These are phyloP conservation scores for Thalassia testudinum DNA, from an alignment of 116 monocot species.

Conservation along the genomic window DNA sequence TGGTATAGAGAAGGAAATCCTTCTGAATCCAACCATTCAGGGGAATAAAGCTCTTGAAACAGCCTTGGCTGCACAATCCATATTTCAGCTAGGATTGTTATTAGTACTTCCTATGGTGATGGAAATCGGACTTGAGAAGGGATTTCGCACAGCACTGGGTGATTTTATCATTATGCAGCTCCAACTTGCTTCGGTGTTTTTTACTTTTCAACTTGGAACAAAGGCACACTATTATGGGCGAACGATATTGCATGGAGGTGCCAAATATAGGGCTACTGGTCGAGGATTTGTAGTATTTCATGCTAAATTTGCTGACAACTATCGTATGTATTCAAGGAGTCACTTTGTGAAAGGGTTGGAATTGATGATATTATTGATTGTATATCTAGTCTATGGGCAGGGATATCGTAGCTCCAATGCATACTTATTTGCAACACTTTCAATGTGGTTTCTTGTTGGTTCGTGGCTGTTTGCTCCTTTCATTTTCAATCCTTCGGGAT, in stretches of 20 bases:
- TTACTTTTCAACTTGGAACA: slow-evolving; percentile 91
- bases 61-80: slow-evolving; percentile 75
- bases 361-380: slow-evolving; percentile 64
- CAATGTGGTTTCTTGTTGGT: slow-evolving; percentile 87
- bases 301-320: slow-evolving; percentile 84
- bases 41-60: slow-evolving; percentile 60
- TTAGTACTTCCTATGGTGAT: slow-evolving; percentile 89
- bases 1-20: slow-evolving; percentile 68
- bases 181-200: slow-evolving; percentile 82
- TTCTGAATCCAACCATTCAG: slow-evolving; percentile 42
- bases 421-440: slow-evolving; percentile 72
- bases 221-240: slow-evolving; percentile 87
- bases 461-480: slow-evolving; percentile 94
- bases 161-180: slow-evolving; percentile 94
- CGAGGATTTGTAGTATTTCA: slow-evolving; percentile 92
- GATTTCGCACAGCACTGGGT: slow-evolving; percentile 76
- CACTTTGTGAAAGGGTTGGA: slow-evolving; percentile 93
- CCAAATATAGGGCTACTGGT: slow-evolving; percentile 82
- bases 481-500: slow-evolving; percentile 75
- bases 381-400: slow-evolving; percentile 62
- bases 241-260: slow-evolving; percentile 81
- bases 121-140: slow-evolving; percentile 94
- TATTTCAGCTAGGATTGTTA: slow-evolving; percentile 76
- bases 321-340: slow-evolving; percentile 76
- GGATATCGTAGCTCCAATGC: slow-evolving; percentile 47